Percentiles rank a stretch among this genome's conserved stretches.
phyloP scores from a whole-genome alignment of 2,329 filamentous ascomycete species.

The Rutstroemia sp. region DNA sequence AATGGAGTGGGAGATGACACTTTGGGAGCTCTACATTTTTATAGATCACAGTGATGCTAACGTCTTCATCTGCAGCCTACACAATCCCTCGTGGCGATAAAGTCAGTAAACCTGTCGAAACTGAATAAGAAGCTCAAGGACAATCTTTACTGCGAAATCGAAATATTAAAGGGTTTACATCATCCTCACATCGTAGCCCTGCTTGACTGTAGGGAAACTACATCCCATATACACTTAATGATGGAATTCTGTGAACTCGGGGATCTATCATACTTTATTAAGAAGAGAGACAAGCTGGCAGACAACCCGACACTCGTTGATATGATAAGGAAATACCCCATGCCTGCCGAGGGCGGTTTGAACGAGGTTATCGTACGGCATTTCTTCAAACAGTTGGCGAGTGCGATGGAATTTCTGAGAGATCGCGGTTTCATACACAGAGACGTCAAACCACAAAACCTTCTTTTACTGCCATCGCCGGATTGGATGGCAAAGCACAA shows the following conservation, averaged over 20 bases:
- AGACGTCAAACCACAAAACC: constrained; percentile 95
- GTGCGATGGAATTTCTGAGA: constrained; percentile 83
- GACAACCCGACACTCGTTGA: constrained; percentile 77
- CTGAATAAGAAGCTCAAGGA: constrained; percentile 95
- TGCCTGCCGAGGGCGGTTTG: constrained; percentile 72
- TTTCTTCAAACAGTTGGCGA: constrained; percentile 90
- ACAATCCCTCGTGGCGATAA: constrained; percentile 83
- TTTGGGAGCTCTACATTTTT: neutral
- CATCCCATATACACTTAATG: constrained; percentile 85
- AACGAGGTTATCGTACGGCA: constrained; percentile 96
- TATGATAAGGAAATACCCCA: constrained; percentile 91
- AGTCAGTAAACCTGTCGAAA: constrained; percentile 85
- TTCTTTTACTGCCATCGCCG: constrained; percentile 77
- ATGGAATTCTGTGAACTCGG: constrained; percentile 99
- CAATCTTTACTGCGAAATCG: constrained; percentile 90
- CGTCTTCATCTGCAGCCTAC: constrained; percentile 49
- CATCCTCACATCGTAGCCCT: constrained; percentile 96
- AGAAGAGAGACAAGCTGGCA: constrained; percentile 75
- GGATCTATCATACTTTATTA: constrained; percentile 92
- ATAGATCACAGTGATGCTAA: constrained; percentile 18
- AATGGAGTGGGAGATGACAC: neutral
- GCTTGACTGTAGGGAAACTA: constrained; percentile 85
- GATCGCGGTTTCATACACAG: constrained; percentile 85
- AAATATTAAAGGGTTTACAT: constrained; percentile 86
- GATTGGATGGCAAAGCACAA: constrained; percentile 58